A percentile compares a stretch with the other conserved stretches of the same genome.
Evolutionary conservation across 331 rosid genomes (phyloP).

Genomic region (Telfairia occidentalis): DNA sequence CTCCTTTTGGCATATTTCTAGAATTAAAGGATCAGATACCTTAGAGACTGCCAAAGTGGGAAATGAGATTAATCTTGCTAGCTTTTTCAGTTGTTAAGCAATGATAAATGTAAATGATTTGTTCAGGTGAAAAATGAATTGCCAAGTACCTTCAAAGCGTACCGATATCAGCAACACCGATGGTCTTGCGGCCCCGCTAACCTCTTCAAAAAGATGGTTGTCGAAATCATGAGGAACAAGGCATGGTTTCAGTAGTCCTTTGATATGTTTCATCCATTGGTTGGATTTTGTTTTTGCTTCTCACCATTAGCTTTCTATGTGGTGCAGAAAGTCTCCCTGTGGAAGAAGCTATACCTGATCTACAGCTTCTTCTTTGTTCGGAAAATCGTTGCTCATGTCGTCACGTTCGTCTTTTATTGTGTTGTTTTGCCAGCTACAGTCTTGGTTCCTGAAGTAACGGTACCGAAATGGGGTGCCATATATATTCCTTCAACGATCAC

Average conservation of each 20-base stretch:
- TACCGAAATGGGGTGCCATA: constrained; percentile 85
- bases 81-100: not conserved
- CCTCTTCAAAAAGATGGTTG: constrained; percentile 71
- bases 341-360: constrained; percentile 78
- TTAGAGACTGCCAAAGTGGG: not conserved
- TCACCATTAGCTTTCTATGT: constrained; percentile 18
- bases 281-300: not conserved
- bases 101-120: constrained; percentile 3
- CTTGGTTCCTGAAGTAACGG: constrained; percentile 67
- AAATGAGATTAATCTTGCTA: not conserved
- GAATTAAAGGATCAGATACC: not conserved
- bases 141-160: constrained; percentile 94
- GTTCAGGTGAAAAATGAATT: constrained; percentile 78
- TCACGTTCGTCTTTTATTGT: constrained; percentile 78
- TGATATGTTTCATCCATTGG: not conserved
- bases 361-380: constrained; percentile 92
- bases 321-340: constrained; percentile 69
- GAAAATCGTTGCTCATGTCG: constrained; percentile 67
- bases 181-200: constrained; percentile 98
- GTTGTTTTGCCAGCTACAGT: constrained; percentile 72
- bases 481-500: constrained; percentile 77
- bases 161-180: constrained; percentile 82
- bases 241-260: constrained; percentile 15
- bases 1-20: no score
- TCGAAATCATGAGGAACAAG: constrained; percentile 73